Base-by-base conservation (phyloP, 371 early-diverging fungal genomes). In the Quaeritorhiza haematococci region DNA sequence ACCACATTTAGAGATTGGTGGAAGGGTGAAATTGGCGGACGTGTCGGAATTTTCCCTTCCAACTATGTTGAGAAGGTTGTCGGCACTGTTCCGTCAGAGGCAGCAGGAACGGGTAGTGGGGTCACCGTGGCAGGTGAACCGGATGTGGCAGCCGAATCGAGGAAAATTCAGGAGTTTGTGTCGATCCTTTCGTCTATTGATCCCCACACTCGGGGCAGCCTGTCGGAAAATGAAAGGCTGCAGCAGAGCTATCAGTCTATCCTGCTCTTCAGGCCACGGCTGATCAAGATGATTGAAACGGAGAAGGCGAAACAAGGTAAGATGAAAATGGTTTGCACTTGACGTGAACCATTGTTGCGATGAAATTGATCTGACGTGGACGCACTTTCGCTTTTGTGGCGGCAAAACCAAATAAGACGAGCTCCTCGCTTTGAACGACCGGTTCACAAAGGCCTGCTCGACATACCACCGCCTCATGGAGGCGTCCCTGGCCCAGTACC, bases 1-100 rank as follows among this genome's bases (percentile, higher is more conserved):
- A 87, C 84, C 43, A 87, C 90, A 0, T 92, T 89, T 62, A 79
- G 85, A 56, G 92, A 92, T 59, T 93, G 94, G 94, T 93, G 92
- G 92, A 88, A 88, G 66, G 94, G 92, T 8, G 86, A 86, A 59
- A 61, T 84, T 27, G 69, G 75, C 35, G 88, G 88, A 29, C 75
- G 75, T 30, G 76, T 81, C 23, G 94, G 94, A 13, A 87, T 93
- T 51, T 91, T 93, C 61, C 94, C 94, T 21, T 80, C 86, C 10
- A 92, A 92, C 62, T 92, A 93, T 71, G 91, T 92, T 33, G 87
- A 85, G 67, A 63, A 64, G n/a, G 29, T 74, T 7, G 59, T 49
- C 23, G 54, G 47, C 28, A 17, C 52, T 30, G 19, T 19, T 0
- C 21, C 15, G 15, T 15, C 32, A 21, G 61, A 30, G 8, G 49